Conservation (phyloP, 345 rosid species). For the Gossypium thurberi region DNA sequence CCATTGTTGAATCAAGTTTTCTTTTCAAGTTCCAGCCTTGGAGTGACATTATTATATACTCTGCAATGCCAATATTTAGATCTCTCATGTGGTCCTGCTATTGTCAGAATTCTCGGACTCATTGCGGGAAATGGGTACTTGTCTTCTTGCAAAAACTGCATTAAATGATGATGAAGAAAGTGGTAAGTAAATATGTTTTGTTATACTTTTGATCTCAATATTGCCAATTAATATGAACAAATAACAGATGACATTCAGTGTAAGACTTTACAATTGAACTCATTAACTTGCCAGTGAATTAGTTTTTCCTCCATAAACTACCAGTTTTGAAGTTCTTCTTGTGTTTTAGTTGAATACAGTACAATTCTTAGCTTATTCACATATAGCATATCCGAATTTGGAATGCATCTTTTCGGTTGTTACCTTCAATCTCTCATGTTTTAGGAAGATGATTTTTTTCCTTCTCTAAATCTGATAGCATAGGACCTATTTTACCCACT, state of each 20-base stretch:
- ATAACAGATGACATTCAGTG: background rate
- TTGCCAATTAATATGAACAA: background rate
- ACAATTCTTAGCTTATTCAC: slow-evolving; percentile 1
- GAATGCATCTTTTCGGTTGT: background rate
- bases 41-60: background rate
- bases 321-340: background rate
- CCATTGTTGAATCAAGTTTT: background rate
- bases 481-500: background rate
- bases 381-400: background rate
- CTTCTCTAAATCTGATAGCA: background rate
- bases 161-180: slow-evolving; percentile 82
- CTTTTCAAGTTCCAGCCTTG: background rate
- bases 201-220: background rate
- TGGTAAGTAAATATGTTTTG: slow-evolving; percentile 40
- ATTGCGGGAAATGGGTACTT: slow-evolving; percentile 77
- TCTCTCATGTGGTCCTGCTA: slow-evolving; percentile 15
- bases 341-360: background rate
- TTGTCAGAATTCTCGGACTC: slow-evolving; percentile 93
- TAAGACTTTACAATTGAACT: background rate
- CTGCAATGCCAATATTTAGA: background rate
- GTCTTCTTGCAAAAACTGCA: slow-evolving; percentile 79
- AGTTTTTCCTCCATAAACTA: background rate
- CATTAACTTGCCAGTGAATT: background rate
- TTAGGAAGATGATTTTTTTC: background rate
- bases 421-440: background rate